Evolutionary conservation across 1,139 yeast genomes (phyloP).

Genomic region (Yamadazyma atmosphaerica): DNA sequence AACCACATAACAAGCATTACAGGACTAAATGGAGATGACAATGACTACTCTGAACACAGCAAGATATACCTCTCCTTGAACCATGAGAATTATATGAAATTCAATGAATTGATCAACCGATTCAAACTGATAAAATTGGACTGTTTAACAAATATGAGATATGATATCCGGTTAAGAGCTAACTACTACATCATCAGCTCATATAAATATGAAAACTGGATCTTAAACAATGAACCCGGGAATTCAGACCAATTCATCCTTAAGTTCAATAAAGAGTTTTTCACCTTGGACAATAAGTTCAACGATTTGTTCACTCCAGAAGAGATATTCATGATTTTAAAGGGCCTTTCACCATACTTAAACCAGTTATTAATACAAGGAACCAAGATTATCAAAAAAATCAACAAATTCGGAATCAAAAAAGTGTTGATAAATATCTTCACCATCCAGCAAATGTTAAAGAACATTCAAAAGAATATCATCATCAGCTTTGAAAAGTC

Average conservation of each 20-base stretch:
- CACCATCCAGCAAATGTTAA: conserved; percentile 73
- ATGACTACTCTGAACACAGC: conserved; percentile 23
- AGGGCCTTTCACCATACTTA: conserved; percentile 59
- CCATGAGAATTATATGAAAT: conserved; percentile 41
- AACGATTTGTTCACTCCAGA: conserved; percentile 25
- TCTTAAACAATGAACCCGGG: conserved; percentile 52
- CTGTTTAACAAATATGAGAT: conserved; percentile 59
- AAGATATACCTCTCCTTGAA: conserved; percentile 38
- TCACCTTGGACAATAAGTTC: conserved; percentile 47
- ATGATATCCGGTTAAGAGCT: conserved; percentile 63
- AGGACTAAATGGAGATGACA: too few relatives aligned
- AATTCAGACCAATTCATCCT: conserved; percentile 66
- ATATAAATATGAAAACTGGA: conserved; percentile 42
- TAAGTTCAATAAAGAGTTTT: conserved; percentile 59
- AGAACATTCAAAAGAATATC: conserved; percentile 60
- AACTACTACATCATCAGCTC: conserved; percentile 59
- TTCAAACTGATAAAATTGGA: conserved; percentile 49
- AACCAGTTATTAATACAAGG: conserved; percentile 60
- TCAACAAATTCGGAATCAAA: conserved; percentile 68
- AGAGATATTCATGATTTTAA: conserved; percentile 34
- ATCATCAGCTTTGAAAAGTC: conserved; percentile 61
- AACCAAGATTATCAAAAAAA: conserved; percentile 53
- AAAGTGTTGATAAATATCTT: conserved; percentile 67
- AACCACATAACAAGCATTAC: too few relatives aligned
- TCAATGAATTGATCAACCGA: conserved; percentile 45